Percentiles rank a stretch among this genome's conserved stretches.
These are phyloP conservation scores for Nephelium lappaceum DNA, from an alignment of 345 rosid genomes.

Conservation along the genomic window DNA sequence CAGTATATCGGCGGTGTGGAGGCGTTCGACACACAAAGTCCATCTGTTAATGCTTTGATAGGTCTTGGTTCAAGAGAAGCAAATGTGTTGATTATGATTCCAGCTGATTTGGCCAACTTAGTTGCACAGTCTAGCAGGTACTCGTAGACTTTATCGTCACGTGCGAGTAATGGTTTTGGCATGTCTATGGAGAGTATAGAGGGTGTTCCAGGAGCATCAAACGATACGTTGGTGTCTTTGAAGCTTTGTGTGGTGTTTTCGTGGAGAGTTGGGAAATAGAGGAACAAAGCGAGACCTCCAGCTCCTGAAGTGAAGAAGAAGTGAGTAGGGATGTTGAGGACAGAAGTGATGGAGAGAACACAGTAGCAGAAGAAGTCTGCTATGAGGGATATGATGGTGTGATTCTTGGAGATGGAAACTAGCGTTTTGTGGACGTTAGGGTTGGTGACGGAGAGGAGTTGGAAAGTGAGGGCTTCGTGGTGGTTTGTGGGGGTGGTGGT, in stretches of 20 bases:
- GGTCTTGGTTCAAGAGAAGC: constrained; percentile 51
- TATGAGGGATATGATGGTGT: constrained; percentile 36
- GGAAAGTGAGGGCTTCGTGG: constrained; percentile 37
- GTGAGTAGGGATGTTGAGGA: constrained; percentile 46
- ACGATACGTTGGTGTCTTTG: constrained; percentile 33
- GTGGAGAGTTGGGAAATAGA: constrained; percentile 41
- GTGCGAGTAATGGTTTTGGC: constrained; percentile 32
- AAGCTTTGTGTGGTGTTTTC: constrained; percentile 33
- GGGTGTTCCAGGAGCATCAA: constrained; percentile 52
- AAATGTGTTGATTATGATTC: constrained; percentile 60
- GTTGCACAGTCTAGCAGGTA: constrained; percentile 19
- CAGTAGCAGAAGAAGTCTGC: constrained; percentile 52
- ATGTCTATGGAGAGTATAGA: constrained; percentile 31
- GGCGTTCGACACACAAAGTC: constrained; percentile 37
- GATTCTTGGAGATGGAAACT: constrained; percentile 31
- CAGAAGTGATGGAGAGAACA: constrained; percentile 30
- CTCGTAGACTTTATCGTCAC: constrained; percentile 32
- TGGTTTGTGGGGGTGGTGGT: constrained; percentile 28
- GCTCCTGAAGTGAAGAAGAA: constrained; percentile 52
- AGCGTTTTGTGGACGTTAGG: constrained; percentile 46
- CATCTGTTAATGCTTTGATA: constrained; percentile 42
- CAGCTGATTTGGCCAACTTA: constrained; percentile 34
- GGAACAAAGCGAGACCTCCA: constrained; percentile 31
- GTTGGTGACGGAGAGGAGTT: constrained; percentile 39
- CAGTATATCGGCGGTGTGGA: constrained; percentile 48